phyloP scores from a whole-genome alignment of 495 filamentous ascomycete species.

The Neohortaea acidophila region DNA sequence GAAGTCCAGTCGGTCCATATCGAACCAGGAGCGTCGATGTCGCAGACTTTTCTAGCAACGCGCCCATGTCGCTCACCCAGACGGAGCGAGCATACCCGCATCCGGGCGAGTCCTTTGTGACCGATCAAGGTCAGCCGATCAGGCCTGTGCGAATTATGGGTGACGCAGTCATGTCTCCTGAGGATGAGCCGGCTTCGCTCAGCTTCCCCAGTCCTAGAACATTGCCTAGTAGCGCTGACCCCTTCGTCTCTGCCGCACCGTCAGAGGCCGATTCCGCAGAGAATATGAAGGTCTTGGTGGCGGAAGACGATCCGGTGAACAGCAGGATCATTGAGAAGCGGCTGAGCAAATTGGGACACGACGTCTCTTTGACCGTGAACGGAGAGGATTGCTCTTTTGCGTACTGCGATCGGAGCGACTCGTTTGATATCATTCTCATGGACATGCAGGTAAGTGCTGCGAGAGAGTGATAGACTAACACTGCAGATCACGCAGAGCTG shows the following conservation, averaged over 20 bases:
- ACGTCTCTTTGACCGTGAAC: constrained; percentile 59
- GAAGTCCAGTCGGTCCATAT: constrained; percentile 3
- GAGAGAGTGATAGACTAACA: too few species aligned
- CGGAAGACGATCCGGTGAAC: constrained; percentile 90
- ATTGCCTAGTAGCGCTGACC: neutral
- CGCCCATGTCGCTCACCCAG: neutral
- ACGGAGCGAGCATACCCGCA: neutral
- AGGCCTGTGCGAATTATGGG: constrained; percentile 21
- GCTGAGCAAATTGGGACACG: constrained; percentile 64
- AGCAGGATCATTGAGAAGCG: constrained; percentile 75
- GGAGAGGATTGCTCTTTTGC: constrained; percentile 70
- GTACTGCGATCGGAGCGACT: constrained; percentile 42
- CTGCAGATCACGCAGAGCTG: constrained; percentile 8
- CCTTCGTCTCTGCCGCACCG: neutral
- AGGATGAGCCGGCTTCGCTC: neutral
- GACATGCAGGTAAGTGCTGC: constrained; percentile 66
- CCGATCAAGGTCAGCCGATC: constrained; percentile 19
- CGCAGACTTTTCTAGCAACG: too few species aligned
- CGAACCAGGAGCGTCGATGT: neutral
- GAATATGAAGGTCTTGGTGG: constrained; percentile 54
- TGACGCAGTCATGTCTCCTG: constrained; percentile 4
- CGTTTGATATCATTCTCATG: constrained; percentile 84
- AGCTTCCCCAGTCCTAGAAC: neutral
- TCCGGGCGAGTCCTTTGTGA: constrained; percentile 19
- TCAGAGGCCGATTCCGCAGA: constrained; percentile 18